Evolutionary conservation across 2,329 filamentous ascomycete species (phyloP), one percentile per base, ranked within the genome.

Genomic region (Ophidiomyces ophidiicola): DNA sequence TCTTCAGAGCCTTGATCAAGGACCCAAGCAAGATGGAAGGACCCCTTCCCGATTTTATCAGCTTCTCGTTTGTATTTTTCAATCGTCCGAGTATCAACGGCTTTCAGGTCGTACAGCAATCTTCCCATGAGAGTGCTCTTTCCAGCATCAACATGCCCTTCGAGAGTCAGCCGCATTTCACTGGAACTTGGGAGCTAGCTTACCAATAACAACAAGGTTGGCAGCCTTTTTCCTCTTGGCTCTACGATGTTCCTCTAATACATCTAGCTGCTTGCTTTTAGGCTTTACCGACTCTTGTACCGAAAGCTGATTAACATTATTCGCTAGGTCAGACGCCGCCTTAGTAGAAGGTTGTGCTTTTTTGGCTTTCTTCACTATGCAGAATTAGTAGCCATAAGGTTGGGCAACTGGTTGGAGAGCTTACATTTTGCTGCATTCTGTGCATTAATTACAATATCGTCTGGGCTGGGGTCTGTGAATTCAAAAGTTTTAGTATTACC

Each of bases 101-200:
- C 82, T 44, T 87, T 82, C 28, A 94, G 72, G 51, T 98, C 90
- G 29, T 88, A 78, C 4, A 98, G 67, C 19, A 98, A 62, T n/a
- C 90, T 78, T 0, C 88, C 90, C 88, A 98, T 96, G 25, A 98
- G 71, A 4, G 90, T 98, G 57, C 86, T 94, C 62, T 98, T 98
- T 37, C 90, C 90, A 37, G 92, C 88, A 59, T 98, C 90, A 40
- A 98, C 90, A 57, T 98, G 90, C 10, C 90, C 86, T 85, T 19
- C 18, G 31, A 8, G 2, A 12, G 15, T 36, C 17, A 38, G 18
- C 2, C n/a, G n/a, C n/a, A n/a, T n/a, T n/a, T n/a, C n/a, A n/a
- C n/a, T n/a, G n/a, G n/a, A n/a, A n/a, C n/a, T n/a, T n/a, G n/a
- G n/a, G n/a, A 10, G 32, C 2, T 3, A 10, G 10, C 43, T 36